Percentiles rank a stretch among this genome's conserved stretches.
phyloP scores from a whole-genome alignment of 1,284 basidiomycete genomes.

The Marasmius oreades region DNA sequence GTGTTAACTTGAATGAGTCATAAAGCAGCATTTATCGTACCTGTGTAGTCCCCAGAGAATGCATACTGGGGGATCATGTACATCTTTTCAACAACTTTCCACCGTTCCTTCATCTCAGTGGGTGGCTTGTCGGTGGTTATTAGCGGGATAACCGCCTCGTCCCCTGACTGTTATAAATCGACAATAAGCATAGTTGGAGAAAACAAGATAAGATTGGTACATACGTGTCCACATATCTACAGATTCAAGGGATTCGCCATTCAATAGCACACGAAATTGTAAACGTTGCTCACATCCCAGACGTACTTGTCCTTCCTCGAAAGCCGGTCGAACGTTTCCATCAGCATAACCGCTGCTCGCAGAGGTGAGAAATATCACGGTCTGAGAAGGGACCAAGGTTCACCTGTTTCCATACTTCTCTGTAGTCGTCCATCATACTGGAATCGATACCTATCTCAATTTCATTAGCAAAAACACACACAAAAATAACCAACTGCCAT shows the following conservation, averaged over 20 bases:
- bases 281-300: slow-evolving; percentile 55
- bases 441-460: slow-evolving; percentile 56
- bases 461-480: background rate
- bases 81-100: slow-evolving; percentile 70
- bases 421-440: slow-evolving; percentile 64
- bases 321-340: slow-evolving; percentile 63
- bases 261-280: background rate
- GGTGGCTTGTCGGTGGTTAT: slow-evolving; percentile 47
- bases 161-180: slow-evolving; percentile 45
- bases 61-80: slow-evolving; percentile 62
- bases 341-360: slow-evolving; percentile 57
- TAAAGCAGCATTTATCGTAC: slow-evolving; percentile 27
- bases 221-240: slow-evolving; percentile 63
- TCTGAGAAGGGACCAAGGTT: background rate
- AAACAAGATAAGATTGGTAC: slow-evolving; percentile 19
- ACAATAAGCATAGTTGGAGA: no score
- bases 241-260: slow-evolving; percentile 2
- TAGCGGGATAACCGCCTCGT: slow-evolving; percentile 52
- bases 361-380: background rate
- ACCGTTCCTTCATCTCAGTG: slow-evolving; percentile 49
- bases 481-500: background rate
- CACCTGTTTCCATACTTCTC: slow-evolving; percentile 62
- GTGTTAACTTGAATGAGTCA: slow-evolving; percentile 2
- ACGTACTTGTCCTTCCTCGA: slow-evolving; percentile 65
- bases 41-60: slow-evolving; percentile 63